Conservation (phyloP, 2,329 filamentous ascomycete genomes). For the Penicillium nordicum region DNA sequence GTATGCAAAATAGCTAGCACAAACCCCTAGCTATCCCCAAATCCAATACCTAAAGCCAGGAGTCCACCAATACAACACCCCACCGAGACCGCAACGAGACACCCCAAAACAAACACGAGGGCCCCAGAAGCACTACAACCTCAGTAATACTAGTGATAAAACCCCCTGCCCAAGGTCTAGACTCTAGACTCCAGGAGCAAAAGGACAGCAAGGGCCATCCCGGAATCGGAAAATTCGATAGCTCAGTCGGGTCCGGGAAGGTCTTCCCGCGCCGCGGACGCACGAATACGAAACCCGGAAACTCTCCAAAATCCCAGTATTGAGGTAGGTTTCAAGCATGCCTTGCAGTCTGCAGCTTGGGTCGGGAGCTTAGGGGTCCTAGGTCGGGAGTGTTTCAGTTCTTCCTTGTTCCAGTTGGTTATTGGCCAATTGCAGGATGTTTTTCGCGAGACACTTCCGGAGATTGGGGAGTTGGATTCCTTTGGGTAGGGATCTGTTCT, state of each 20-base stretch:
- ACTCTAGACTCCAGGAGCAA: not conserved
- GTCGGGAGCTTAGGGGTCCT: conserved; percentile 4
- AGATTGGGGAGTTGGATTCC: not conserved
- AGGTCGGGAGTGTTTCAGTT: conserved; percentile 14
- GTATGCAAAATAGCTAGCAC: not conserved
- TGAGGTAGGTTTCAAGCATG: conserved; percentile 25
- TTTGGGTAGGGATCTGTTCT: not conserved
- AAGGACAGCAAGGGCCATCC: conserved; percentile 3
- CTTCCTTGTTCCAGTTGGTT: not conserved
- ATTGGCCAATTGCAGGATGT: conserved; percentile 8
- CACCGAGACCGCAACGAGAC: not conserved
- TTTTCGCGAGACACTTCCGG: not conserved
- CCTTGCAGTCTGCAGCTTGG: conserved; percentile 22
- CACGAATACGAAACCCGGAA: conserved; percentile 7
- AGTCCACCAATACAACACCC: not conserved
- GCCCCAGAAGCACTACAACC: not conserved
- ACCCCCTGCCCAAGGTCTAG: not conserved
- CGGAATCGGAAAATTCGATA: conserved; percentile 15
- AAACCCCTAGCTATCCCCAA: conserved; percentile 2
- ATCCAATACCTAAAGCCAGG: not conserved
- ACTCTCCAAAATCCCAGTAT: conserved; percentile 14
- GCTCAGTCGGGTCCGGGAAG: conserved; percentile 5
- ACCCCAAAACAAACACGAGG: not conserved
- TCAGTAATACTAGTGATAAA: not conserved
- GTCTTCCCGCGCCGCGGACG: conserved; percentile 15